Conservation (phyloP, 2,329 filamentous ascomycete genomes). For the Sphaerostilbella broomeana region DNA sequence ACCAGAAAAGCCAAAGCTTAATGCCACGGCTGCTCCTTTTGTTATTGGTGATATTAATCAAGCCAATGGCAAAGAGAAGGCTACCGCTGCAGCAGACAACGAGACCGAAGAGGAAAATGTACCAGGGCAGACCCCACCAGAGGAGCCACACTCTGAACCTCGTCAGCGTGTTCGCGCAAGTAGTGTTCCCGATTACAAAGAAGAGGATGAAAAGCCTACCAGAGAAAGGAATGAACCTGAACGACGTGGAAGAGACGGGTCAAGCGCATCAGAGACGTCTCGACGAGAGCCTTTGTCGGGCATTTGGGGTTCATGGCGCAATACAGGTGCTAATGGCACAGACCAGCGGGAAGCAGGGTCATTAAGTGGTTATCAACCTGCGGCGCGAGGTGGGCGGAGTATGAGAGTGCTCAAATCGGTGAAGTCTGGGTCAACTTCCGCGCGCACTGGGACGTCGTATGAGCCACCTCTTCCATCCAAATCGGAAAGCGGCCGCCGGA, state of each 20-base stretch:
- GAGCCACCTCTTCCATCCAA: slow-evolving; percentile 44
- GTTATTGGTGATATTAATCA: slow-evolving; percentile 30
- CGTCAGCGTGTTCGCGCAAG: slow-evolving; percentile 24
- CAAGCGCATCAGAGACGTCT: slow-evolving; percentile 23
- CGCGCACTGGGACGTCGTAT: slow-evolving; percentile 44
- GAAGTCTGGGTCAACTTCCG: slow-evolving; percentile 53
- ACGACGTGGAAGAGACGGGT: slow-evolving; percentile 22
- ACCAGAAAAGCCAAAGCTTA: slow-evolving; percentile 52
- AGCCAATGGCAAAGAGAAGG: slow-evolving; percentile 15
- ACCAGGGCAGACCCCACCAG: slow-evolving; percentile 18
- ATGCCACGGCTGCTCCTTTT: slow-evolving; percentile 43
- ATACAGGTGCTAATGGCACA: slow-evolving; percentile 41
- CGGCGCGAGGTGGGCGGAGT: slow-evolving; percentile 54
- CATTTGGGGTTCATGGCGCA: slow-evolving; percentile 68
- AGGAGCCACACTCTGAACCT: slow-evolving; percentile 28
- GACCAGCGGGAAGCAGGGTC: slow-evolving; percentile 50
- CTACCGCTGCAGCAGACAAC: slow-evolving; percentile 9
- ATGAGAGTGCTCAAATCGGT: slow-evolving; percentile 89
- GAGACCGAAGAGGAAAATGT: slow-evolving; percentile 14
- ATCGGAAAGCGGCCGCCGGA: slow-evolving; percentile 45
- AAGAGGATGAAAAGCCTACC: slow-evolving; percentile 35
- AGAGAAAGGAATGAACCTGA: slow-evolving; percentile 20
- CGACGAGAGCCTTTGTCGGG: slow-evolving; percentile 46
- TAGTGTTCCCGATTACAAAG: slow-evolving; percentile 38
- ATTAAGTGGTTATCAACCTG: slow-evolving; percentile 63